Conservation (phyloP, 2,329 filamentous ascomycete genomes). For the Clarireedia sp. region DNA sequence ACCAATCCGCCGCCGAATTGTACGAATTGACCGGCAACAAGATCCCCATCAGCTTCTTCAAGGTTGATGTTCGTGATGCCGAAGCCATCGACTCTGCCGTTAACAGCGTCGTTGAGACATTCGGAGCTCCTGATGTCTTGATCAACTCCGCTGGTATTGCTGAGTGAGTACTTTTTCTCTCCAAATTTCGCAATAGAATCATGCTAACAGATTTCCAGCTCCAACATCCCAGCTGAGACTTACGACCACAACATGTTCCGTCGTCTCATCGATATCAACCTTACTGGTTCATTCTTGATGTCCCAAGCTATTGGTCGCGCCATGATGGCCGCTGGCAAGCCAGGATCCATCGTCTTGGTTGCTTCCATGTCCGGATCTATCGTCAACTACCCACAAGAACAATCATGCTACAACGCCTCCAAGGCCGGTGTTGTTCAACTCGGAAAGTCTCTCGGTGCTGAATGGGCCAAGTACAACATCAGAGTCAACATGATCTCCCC, state of each 20-base stretch:
- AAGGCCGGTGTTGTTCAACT: slow-evolving; percentile 75
- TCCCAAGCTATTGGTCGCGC: slow-evolving; percentile 61
- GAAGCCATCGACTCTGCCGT: slow-evolving; percentile 63
- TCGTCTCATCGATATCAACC: slow-evolving; percentile 72
- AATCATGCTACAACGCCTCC: slow-evolving; percentile 76
- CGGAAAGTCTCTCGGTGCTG: slow-evolving; percentile 71
- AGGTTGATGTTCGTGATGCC: slow-evolving; percentile 68
- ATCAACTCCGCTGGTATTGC: slow-evolving; percentile 75
- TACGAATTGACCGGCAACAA: slow-evolving; percentile 56
- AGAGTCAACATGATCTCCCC: slow-evolving; percentile 80
- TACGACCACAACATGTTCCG: slow-evolving; percentile 73
- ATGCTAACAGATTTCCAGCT: slow-evolving; percentile 34
- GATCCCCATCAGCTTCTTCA: slow-evolving; percentile 68
- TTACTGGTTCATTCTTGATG: slow-evolving; percentile 72
- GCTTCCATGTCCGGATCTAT: slow-evolving; percentile 77
- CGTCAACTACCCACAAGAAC: slow-evolving; percentile 81
- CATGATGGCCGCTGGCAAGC: slow-evolving; percentile 66
- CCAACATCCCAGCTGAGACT: slow-evolving; percentile 73
- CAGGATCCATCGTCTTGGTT: slow-evolving; percentile 67
- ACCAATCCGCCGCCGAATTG: slow-evolving; percentile 60
- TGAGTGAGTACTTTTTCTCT: slow-evolving; percentile 40
- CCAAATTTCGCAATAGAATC: background rate
- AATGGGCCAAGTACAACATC: slow-evolving; percentile 76
- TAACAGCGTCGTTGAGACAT: slow-evolving; percentile 54
- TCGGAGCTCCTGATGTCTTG: slow-evolving; percentile 65